Base-by-base conservation (phyloP, 2,329 filamentous ascomycete genomes). In the Colletotrichum ledebouriae region DNA sequence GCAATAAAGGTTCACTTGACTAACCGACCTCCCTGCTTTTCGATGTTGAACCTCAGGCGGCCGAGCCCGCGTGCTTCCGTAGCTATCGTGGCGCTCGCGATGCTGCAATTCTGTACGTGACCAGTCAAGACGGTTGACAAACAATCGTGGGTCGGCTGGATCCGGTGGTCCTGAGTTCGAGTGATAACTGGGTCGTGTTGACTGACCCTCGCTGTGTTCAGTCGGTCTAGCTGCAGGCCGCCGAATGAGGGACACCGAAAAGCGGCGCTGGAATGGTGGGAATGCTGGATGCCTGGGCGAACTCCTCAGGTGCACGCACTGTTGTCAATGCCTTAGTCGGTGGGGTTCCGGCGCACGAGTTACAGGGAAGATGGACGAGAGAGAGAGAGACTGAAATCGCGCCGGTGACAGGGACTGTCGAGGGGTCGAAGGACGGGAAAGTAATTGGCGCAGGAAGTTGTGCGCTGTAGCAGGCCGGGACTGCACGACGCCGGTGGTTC, bases 161-260 rank as follows among this genome's bases (percentile, higher is more conserved):
- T 68, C 61, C 62, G 65, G 55, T 56, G 49, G 65, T 65, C 61
- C 55, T 65, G 61, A 60, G 61, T n/a, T 60, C 29, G 65, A 60
- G 49, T 65, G 61, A 68, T 65, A 50, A 68, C 49, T 65, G 61
- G 66, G 66, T 66, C 66, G 15, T 15, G 47, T 47, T 56, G 55
- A 68, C 42, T 44, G 66, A 68, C 66, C 61, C 55, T 58, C 66
- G 49, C 61, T 33, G 66, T 61, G 66, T 68, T 68, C 66, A 59
- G 64, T 67, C 41, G 53, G 53, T 47, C 53, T 47, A 41, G 20
- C 50, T 39, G 59, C 59, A 63, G 59, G 52, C 37, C 42, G 64
- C 47, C 59, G 52, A 67, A 63, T 63, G 59, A 57, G 63, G 56
- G 61, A 49, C 20, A 67, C 39, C 59, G 25, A 64, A 41, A 53